Conservation (phyloP, 257 asterid genomes). For the Eustoma russellianum region DNA sequence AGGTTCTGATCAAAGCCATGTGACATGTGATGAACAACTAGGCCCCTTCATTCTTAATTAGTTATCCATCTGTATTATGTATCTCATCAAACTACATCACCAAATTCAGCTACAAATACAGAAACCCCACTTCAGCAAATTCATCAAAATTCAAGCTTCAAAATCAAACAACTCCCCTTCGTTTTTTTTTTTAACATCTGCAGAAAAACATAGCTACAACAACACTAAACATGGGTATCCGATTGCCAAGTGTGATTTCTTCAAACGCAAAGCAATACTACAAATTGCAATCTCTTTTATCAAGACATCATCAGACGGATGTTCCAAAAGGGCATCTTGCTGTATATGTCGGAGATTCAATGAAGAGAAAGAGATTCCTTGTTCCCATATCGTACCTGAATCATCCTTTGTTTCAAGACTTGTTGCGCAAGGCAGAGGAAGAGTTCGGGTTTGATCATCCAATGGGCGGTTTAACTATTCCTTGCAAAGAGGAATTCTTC, state of each 20-base stretch:
- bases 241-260: slow-evolving; percentile 16
- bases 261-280: slow-evolving; percentile 18
- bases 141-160: too few species aligned
- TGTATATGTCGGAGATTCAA: slow-evolving; percentile 25
- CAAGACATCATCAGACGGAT: slow-evolving; percentile 13
- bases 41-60: too few species aligned
- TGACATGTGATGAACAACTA: slow-evolving; percentile 1
- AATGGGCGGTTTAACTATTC: slow-evolving; percentile 26
- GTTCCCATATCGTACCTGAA: slow-evolving; percentile 22
- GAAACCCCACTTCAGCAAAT: too few species aligned
- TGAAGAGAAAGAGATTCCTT: slow-evolving; percentile 18
- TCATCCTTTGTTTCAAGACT: slow-evolving; percentile 23
- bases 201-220: too few species aligned
- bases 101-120: too few species aligned
- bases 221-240: slow-evolving; percentile 18
- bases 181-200: too few species aligned
- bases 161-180: too few species aligned
- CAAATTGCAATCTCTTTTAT: slow-evolving; percentile 15
- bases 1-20: slow-evolving; percentile 13
- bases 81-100: too few species aligned
- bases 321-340: slow-evolving; percentile 28
- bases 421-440: slow-evolving; percentile 23
- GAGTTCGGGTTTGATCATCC: slow-evolving; percentile 30
- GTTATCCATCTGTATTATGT: too few species aligned
- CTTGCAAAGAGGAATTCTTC: slow-evolving; percentile 19